A percentile compares a stretch with the other conserved stretches of the same genome.
Evolutionary conservation across 768 basidiomycete genomes (phyloP).

Genomic region (Pisolithus albus): DNA sequence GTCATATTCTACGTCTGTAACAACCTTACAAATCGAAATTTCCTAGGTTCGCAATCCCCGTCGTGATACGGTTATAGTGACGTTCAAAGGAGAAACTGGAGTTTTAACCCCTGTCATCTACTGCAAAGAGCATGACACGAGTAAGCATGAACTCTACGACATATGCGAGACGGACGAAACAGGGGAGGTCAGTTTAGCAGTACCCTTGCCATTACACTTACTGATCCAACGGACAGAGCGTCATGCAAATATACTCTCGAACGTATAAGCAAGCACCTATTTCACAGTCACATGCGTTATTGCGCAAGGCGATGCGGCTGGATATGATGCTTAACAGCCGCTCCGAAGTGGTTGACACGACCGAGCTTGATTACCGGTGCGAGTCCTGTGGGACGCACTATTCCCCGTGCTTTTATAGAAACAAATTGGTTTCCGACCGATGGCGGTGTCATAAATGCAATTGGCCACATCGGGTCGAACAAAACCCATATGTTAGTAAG

Average conservation of each 20-base stretch:
- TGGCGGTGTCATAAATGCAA: constrained; percentile 43
- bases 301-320: constrained; percentile 83
- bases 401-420: constrained; percentile 70
- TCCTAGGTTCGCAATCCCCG: constrained; percentile 70
- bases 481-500: not conserved
- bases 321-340: constrained; percentile 60
- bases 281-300: constrained; percentile 70
- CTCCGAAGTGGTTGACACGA: constrained; percentile 24
- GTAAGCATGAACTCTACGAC: constrained; percentile 65
- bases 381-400: constrained; percentile 57
- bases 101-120: constrained; percentile 71
- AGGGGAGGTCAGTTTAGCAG: constrained; percentile 54
- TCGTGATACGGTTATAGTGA: constrained; percentile 57
- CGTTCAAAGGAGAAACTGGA: constrained; percentile 74
- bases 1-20: not conserved
- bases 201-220: not conserved
- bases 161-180: constrained; percentile 81
- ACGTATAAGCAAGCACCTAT: constrained; percentile 76
- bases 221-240: constrained; percentile 49
- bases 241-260: constrained; percentile 80
- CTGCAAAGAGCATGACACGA: constrained; percentile 70
- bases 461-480: constrained; percentile 12
- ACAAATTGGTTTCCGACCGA: constrained; percentile 17
- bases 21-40: not conserved
- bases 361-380: constrained; percentile 38